Evolutionary conservation across 768 basidiomycete genomes (phyloP).

Genomic region (Leccinum ochraceum): DNA sequence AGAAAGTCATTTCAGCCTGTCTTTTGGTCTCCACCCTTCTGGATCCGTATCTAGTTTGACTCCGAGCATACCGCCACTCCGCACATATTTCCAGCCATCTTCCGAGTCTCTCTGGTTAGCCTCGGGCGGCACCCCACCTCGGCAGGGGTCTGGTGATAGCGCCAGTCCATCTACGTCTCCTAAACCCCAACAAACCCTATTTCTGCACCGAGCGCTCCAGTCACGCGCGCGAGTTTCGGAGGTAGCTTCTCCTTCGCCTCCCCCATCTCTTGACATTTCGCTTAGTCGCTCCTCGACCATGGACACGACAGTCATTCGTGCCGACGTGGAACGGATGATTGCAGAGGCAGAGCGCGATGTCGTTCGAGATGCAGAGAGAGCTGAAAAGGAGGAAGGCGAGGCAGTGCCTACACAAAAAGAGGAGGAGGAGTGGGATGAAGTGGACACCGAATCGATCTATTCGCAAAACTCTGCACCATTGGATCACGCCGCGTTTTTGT

Average conservation of each 20-base stretch:
- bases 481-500: conserved; percentile 12
- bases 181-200: conserved; percentile 7
- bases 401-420: background rate
- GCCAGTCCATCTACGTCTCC: background rate
- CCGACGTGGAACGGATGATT: conserved; percentile 15
- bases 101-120: background rate
- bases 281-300: conserved; percentile 9
- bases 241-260: background rate
- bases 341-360: conserved; percentile 18
- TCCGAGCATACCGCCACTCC: conserved; percentile 8
- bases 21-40: background rate
- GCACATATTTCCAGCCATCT: background rate
- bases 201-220: conserved; percentile 24
- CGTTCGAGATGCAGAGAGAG: conserved; percentile 15
- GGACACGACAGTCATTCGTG: conserved; percentile 2
- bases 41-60: background rate
- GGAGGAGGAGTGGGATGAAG: conserved; percentile 5
- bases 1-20: conserved; percentile 6
- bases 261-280: conserved; percentile 5
- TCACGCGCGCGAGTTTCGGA: conserved; percentile 23
- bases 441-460: conserved; percentile 19
- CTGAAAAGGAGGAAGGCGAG: background rate
- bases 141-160: background rate
- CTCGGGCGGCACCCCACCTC: background rate
- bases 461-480: conserved; percentile 27